Percentiles rank a stretch among this genome's conserved stretches.
Conservation (phyloP, 495 filamentous ascomycete species). For the Lasiosphaeria ovina region DNA sequence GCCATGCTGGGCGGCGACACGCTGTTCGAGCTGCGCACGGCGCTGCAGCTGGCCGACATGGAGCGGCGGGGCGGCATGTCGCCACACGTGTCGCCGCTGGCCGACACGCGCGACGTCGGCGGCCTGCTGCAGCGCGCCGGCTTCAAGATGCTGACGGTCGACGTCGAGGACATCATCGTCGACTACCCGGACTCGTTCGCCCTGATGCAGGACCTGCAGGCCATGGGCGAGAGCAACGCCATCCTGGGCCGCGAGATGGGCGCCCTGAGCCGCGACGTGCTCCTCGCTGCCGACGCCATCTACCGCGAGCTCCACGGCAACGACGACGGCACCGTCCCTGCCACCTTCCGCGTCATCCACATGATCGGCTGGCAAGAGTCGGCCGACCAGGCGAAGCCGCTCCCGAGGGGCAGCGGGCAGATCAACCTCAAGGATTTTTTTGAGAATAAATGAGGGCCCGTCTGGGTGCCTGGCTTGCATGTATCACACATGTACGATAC, state of each 20-base stretch:
- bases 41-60: constrained; percentile 87
- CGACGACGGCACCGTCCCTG: constrained; percentile 68
- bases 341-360: constrained; percentile 89
- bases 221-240: constrained; percentile 91
- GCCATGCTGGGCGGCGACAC: constrained; percentile 97
- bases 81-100: constrained; percentile 82
- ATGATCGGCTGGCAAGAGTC: constrained; percentile 99
- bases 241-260: constrained; percentile 76
- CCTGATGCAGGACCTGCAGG: constrained; percentile 88
- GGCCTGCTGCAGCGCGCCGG: constrained; percentile 82
- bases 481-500: background rate
- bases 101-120: constrained; percentile 89
- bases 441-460: constrained; percentile 36
- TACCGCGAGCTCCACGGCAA: constrained; percentile 81
- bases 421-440: constrained; percentile 80
- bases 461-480: background rate
- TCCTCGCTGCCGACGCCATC: constrained; percentile 85
- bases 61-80: constrained; percentile 85
- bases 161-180: constrained; percentile 95
- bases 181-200: constrained; percentile 92
- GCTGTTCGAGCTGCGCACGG: constrained; percentile 90
- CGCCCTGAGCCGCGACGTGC: constrained; percentile 72
- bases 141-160: constrained; percentile 94
- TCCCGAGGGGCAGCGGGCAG: constrained; percentile 78
- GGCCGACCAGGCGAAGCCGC: constrained; percentile 69